Conservation (phyloP, 2,329 filamentous ascomycete genomes). For the Trichoderma afroharzianum region DNA sequence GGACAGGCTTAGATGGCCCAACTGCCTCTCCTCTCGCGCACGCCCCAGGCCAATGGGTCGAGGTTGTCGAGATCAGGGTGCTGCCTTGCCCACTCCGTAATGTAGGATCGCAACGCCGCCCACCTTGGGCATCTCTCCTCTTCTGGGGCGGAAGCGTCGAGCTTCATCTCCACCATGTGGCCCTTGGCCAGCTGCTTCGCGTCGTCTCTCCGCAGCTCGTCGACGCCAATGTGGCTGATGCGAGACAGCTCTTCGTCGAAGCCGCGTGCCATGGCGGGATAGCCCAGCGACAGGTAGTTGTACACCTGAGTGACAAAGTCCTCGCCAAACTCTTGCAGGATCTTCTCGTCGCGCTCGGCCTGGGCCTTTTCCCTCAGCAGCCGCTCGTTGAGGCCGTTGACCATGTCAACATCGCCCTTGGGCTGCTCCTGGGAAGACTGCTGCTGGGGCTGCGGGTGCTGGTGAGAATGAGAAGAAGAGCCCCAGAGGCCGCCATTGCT, state of each 20-base stretch:
- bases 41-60: conserved; percentile 62
- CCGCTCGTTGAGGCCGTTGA: conserved; percentile 47
- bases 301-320: conserved; percentile 91
- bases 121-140: conserved; percentile 65
- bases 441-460: conserved; percentile 20
- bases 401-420: conserved; percentile 46
- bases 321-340: conserved; percentile 70
- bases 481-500: conserved; percentile 18
- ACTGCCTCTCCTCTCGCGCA: conserved; percentile 63
- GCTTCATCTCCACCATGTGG: conserved; percentile 62
- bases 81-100: conserved; percentile 85
- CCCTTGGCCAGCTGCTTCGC: conserved; percentile 59
- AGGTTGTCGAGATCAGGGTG: conserved; percentile 68
- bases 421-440: conserved; percentile 29
- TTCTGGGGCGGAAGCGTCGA: conserved; percentile 38
- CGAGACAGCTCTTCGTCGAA: conserved; percentile 84
- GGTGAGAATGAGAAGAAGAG: conserved; percentile 6
- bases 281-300: conserved; percentile 92
- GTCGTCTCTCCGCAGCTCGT: conserved; percentile 71
- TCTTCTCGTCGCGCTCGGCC: conserved; percentile 51
- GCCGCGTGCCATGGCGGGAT: conserved; percentile 75
- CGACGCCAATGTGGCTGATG: conserved; percentile 67
- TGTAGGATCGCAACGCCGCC: conserved; percentile 79
- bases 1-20: conserved; percentile 58
- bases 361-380: conserved; percentile 47